Conservation (phyloP, 2,329 filamentous ascomycete species). For the Ascosphaera apis region DNA sequence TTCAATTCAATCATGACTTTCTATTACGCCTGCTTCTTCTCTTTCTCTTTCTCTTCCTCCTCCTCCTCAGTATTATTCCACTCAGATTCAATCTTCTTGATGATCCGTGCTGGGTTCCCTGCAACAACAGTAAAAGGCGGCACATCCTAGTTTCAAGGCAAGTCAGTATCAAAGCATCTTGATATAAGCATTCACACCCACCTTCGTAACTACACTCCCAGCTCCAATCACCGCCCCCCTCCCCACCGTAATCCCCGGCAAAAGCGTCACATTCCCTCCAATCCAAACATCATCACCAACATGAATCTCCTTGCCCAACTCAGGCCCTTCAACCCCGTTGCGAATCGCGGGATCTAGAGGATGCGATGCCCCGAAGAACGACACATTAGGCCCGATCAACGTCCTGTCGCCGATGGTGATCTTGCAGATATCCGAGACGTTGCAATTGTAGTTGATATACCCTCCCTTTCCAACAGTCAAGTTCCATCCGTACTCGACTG, state of each 20-base stretch:
- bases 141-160: conserved; percentile 15
- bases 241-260: conserved; percentile 60
- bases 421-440: conserved; percentile 52
- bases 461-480: conserved; percentile 45
- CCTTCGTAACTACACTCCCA: conserved; percentile 62
- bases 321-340: conserved; percentile 53
- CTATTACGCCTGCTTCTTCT: too few relatives aligned
- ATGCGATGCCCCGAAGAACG: conserved; percentile 52
- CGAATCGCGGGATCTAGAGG: conserved; percentile 52
- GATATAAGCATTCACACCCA: conserved; percentile 9
- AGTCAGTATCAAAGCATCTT: too few relatives aligned
- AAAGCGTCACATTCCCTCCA: conserved; percentile 44
- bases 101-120: conserved; percentile 18
- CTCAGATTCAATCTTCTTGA: conserved; percentile 17
- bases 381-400: conserved; percentile 56
- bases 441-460: conserved; percentile 54
- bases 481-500: conserved; percentile 58
- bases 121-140: conserved; percentile 19
- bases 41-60: not conserved
- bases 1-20: too few relatives aligned
- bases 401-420: conserved; percentile 58
- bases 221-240: conserved; percentile 52
- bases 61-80: conserved; percentile 8
- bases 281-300: conserved; percentile 69
- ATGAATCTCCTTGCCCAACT: conserved; percentile 47